Evolutionary conservation across 2,329 filamentous ascomycete genomes (phyloP).

Genomic region (Colletotrichum ledebouriae): DNA sequence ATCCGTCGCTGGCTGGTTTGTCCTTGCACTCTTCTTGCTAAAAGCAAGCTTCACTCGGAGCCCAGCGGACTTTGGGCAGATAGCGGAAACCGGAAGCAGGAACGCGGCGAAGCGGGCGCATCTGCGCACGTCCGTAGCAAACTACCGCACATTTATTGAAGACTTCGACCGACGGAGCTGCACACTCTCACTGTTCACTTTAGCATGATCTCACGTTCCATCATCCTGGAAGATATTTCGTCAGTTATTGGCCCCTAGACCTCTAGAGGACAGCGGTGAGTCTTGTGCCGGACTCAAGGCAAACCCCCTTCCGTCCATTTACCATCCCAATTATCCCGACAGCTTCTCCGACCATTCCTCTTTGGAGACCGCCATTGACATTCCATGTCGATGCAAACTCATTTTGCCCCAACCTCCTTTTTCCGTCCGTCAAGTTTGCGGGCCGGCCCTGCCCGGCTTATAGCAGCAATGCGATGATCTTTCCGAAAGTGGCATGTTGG

Average conservation of each 20-base stretch:
- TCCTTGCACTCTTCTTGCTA: conserved; percentile 17
- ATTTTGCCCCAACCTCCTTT: conserved; percentile 12
- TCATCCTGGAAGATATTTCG: conserved; percentile 8
- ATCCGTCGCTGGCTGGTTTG: conserved; percentile 29
- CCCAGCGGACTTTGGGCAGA: neutral
- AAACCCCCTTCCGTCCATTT: conserved; percentile 28
- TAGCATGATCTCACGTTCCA: conserved; percentile 29
- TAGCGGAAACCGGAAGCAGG: conserved; percentile 24
- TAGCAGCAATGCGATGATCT: conserved; percentile 18
- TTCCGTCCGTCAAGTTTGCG: conserved; percentile 20
- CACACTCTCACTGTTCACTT: conserved; percentile 8
- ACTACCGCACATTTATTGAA: conserved; percentile 12
- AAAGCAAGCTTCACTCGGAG: conserved; percentile 24
- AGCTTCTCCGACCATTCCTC: conserved; percentile 9
- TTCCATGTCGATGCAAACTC: conserved; percentile 12
- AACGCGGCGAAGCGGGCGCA: conserved; percentile 27
- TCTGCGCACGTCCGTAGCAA: conserved; percentile 24
- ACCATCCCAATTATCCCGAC: conserved; percentile 27
- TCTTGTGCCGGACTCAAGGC: conserved; percentile 10
- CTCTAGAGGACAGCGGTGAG: conserved; percentile 28
- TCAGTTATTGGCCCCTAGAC: conserved; percentile 20
- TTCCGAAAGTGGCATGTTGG: conserved; percentile 26
- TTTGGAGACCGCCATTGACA: conserved; percentile 21
- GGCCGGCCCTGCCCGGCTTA: conserved; percentile 41
- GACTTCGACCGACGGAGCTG: conserved; percentile 6